phyloP scores from a whole-genome alignment of 371 early-diverging fungal species.

The Mortierella sp. region DNA sequence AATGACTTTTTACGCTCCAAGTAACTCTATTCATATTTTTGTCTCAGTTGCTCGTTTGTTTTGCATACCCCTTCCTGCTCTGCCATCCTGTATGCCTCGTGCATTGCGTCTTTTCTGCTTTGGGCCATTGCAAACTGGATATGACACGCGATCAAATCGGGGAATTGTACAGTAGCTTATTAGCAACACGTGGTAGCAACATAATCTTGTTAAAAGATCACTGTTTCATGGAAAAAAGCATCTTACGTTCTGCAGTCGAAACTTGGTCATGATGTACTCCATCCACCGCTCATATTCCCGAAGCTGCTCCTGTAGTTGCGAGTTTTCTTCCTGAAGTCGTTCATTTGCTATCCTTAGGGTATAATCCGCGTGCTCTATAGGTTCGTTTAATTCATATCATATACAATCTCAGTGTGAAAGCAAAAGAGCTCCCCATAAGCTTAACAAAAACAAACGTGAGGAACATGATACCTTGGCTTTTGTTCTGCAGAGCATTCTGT shows the following conservation, averaged over 20 bases:
- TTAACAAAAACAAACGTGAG: not conserved
- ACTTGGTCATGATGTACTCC: constrained; percentile 52
- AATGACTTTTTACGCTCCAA: not conserved
- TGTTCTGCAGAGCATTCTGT: not conserved
- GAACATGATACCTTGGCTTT: not conserved
- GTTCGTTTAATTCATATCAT: not conserved
- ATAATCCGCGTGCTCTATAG: constrained; percentile 21
- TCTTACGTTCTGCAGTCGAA: constrained; percentile 49
- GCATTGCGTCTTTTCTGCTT: constrained; percentile 48
- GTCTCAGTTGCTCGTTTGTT: not conserved
- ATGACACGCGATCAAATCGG: too few relatives aligned
- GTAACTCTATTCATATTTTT: too few relatives aligned
- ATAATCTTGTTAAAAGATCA: not conserved
- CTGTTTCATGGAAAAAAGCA: not conserved
- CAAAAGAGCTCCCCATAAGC: not conserved
- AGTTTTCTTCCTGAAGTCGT: constrained; percentile 43
- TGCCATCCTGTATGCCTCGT: constrained; percentile 45
- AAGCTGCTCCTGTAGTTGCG: constrained; percentile 45
- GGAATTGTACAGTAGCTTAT: too few relatives aligned
- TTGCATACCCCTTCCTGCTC: constrained; percentile 30
- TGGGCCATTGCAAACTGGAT: constrained; percentile 52
- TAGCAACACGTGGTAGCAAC: too few relatives aligned
- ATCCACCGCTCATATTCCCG: constrained; percentile 51
- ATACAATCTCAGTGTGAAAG: not conserved
- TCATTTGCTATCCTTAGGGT: constrained; percentile 48